phyloP scores from a whole-genome alignment of 2,329 filamentous ascomycete genomes.

The Exophiala calicioides region DNA sequence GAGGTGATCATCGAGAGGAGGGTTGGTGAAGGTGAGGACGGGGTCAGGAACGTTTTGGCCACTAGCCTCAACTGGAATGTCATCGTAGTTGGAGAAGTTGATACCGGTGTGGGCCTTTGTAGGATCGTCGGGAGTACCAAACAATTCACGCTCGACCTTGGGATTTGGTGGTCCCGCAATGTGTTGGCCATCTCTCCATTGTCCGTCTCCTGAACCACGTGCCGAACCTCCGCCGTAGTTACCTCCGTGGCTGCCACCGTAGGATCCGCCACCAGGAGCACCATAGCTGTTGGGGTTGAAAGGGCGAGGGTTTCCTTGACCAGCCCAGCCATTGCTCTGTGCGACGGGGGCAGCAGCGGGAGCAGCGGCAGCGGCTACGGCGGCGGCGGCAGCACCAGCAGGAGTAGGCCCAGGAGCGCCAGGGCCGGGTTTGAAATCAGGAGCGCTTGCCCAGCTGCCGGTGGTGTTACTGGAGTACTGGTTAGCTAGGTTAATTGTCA shows the following conservation, averaged over 20 bases:
- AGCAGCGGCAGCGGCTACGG: too few relatives aligned
- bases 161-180: slow-evolving; percentile 84
- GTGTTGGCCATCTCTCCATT: slow-evolving; percentile 97
- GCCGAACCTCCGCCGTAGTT: slow-evolving; percentile 58
- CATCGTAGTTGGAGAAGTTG: slow-evolving; percentile 99
- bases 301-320: slow-evolving; percentile 40
- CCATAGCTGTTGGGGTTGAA: slow-evolving; percentile 66
- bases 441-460: slow-evolving; percentile 57
- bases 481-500: background rate
- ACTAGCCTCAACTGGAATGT: slow-evolving; percentile 97
- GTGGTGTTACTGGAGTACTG: slow-evolving; percentile 14
- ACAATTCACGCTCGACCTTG: slow-evolving; percentile 91
- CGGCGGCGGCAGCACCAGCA: slow-evolving; percentile 4
- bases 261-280: slow-evolving; percentile 47
- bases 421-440: slow-evolving; percentile 54
- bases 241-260: slow-evolving; percentile 44
- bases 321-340: slow-evolving; percentile 31
- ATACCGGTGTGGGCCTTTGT: slow-evolving; percentile 96
- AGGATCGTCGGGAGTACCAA: slow-evolving; percentile 86
- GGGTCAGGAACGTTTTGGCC: slow-evolving; percentile 91
- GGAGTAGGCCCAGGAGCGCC: slow-evolving; percentile 41
- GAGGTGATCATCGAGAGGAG: slow-evolving; percentile 91
- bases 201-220: slow-evolving; percentile 88
- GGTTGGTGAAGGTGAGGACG: slow-evolving; percentile 86
- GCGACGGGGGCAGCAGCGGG: slow-evolving; percentile 17